Conservation (phyloP, 345 rosid genomes). For the Corchorus olitorius region DNA sequence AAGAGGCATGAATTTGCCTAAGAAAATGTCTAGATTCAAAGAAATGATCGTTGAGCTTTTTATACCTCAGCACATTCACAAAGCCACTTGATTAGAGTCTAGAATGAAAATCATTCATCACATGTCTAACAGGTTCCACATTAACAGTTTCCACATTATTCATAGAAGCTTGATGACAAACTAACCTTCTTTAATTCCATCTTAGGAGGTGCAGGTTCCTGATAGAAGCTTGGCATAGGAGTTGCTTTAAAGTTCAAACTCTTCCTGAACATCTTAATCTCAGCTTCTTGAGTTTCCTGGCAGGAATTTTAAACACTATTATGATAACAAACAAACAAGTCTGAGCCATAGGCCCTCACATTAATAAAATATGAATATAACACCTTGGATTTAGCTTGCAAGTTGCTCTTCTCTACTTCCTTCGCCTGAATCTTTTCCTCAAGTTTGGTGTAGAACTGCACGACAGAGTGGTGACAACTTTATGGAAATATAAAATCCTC, state of each 20-base stretch:
- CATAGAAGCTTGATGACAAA: slow-evolving; percentile 9
- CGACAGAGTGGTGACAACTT: slow-evolving; percentile 21
- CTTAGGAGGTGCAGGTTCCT: slow-evolving; percentile 90
- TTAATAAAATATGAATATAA: slow-evolving; percentile 12
- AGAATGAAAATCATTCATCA: background rate
- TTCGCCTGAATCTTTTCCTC: slow-evolving; percentile 97
- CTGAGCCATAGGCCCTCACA: slow-evolving; percentile 7
- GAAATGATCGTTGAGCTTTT: background rate
- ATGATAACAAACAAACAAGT: slow-evolving; percentile 9
- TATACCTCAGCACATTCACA: slow-evolving; percentile 6
- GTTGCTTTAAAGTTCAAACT: slow-evolving; percentile 95
- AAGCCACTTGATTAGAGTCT: background rate
- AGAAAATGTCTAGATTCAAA: background rate
- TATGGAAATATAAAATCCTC: slow-evolving; percentile 6
- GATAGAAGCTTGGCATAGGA: slow-evolving; percentile 98
- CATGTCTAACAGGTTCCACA: background rate
- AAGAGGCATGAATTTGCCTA: background rate
- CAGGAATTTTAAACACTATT: slow-evolving; percentile 12
- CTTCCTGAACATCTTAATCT: slow-evolving; percentile 85
- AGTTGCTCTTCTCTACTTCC: slow-evolving; percentile 71
- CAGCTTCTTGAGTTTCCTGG: slow-evolving; percentile 98
- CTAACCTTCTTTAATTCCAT: slow-evolving; percentile 86
- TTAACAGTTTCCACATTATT: background rate
- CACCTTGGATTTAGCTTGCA: slow-evolving; percentile 98
- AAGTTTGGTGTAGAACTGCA: slow-evolving; percentile 89